Percentiles rank a stretch among this genome's conserved stretches.
Evolutionary conservation across 805 yeast genomes (phyloP).

Genomic region (Kockiozyma suomiensis): DNA sequence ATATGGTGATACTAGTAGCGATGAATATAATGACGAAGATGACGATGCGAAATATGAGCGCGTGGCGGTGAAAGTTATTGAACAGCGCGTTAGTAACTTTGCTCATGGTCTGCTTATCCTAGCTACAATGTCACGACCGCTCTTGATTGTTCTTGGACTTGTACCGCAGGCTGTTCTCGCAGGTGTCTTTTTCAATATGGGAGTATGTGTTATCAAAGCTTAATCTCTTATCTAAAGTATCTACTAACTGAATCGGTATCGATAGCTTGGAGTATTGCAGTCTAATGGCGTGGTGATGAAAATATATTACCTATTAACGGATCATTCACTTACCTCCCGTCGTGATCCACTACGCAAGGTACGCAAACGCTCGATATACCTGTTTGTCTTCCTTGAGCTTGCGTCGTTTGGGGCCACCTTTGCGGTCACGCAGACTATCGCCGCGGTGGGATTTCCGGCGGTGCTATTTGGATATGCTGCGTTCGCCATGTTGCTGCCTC

Average conservation of each 20-base stretch:
- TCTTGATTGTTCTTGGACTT: conserved; percentile 73
- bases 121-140: conserved; percentile 88
- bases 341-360: conserved; percentile 43
- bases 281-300: conserved; percentile 66
- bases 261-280: conserved; percentile 56
- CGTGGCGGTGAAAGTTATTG: conserved; percentile 60
- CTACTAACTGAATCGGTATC: too few relatives aligned
- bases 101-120: conserved; percentile 81
- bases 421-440: conserved; percentile 80
- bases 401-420: conserved; percentile 78
- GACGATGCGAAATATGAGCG: neutral
- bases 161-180: conserved; percentile 93
- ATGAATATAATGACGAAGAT: neutral
- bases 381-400: conserved; percentile 61
- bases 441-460: conserved; percentile 94
- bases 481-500: conserved; percentile 58
- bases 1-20: neutral
- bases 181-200: conserved; percentile 93
- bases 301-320: conserved; percentile 50
- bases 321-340: conserved; percentile 44
- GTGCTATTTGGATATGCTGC: conserved; percentile 51
- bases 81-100: conserved; percentile 84
- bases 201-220: conserved; percentile 60
- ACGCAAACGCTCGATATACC: conserved; percentile 46
- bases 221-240: too few relatives aligned